Evolutionary conservation across 768 basidiomycete genomes (phyloP).

Genomic region (Tubosaeta sp.): DNA sequence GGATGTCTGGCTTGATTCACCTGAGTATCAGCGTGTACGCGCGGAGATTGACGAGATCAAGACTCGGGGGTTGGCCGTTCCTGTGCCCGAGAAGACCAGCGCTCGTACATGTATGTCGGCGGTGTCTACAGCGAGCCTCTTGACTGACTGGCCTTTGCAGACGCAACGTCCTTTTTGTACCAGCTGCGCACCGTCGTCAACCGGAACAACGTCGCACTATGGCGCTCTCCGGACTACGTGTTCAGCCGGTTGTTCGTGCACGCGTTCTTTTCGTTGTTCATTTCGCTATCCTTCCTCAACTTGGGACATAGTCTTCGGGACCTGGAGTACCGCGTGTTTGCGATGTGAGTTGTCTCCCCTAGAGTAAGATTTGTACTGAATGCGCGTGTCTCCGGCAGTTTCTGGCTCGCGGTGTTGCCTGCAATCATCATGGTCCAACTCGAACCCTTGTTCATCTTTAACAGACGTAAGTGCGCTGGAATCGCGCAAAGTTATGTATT

Average conservation of each 20-base stretch:
- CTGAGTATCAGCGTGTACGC: slow-evolving; percentile 45
- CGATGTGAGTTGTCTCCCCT: slow-evolving; percentile 47
- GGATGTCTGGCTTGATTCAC: slow-evolving; percentile 75
- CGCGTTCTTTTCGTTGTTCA: slow-evolving; percentile 61
- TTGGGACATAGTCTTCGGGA: slow-evolving; percentile 61
- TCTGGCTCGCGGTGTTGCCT: slow-evolving; percentile 65
- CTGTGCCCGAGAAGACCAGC: slow-evolving; percentile 36
- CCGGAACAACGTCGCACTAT: slow-evolving; percentile 68
- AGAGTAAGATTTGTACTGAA: not conserved
- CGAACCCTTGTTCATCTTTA: slow-evolving; percentile 78
- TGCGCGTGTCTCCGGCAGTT: slow-evolving; percentile 32
- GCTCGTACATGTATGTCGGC: slow-evolving; percentile 45
- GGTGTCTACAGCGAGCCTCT: not conserved
- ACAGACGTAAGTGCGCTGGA: slow-evolving; percentile 42
- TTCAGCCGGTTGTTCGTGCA: slow-evolving; percentile 80
- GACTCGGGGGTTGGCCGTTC: slow-evolving; percentile 40
- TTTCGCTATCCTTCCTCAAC: slow-evolving; percentile 77
- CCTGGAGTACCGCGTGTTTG: slow-evolving; percentile 78
- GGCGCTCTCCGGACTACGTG: slow-evolving; percentile 83
- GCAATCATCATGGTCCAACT: slow-evolving; percentile 67
- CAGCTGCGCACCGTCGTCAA: slow-evolving; percentile 66
- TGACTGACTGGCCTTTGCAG: slow-evolving; percentile 28
- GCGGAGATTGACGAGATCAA: slow-evolving; percentile 48
- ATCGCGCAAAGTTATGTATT: not conserved
- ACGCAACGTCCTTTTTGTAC: slow-evolving; percentile 72